Evolutionary conservation across 2,329 filamentous ascomycete genomes (phyloP).

Genomic region (Polytolypa hystricis): DNA sequence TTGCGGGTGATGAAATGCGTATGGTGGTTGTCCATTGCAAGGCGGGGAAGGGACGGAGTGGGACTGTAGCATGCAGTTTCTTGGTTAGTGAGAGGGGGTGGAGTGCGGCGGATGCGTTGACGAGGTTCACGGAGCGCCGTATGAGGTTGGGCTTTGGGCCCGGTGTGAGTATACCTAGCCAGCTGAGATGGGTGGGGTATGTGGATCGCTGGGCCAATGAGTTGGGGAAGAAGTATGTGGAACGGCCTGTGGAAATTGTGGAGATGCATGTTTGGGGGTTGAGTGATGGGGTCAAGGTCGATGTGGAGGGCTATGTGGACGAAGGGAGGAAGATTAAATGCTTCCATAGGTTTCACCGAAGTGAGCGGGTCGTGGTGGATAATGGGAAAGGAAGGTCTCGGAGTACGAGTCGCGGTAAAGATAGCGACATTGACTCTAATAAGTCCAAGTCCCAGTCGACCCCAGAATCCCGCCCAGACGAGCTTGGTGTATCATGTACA

Average conservation of each 20-base stretch:
- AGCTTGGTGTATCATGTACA: no score
- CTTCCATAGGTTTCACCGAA: slow-evolving; percentile 65
- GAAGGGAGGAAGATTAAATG: slow-evolving; percentile 76
- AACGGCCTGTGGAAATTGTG: slow-evolving; percentile 70
- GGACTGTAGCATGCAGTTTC: slow-evolving; percentile 78
- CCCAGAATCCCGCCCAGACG: slow-evolving; percentile 7
- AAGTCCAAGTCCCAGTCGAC: not conserved
- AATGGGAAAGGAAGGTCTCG: slow-evolving; percentile 31
- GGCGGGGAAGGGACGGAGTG: slow-evolving; percentile 87
- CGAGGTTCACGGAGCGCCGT: slow-evolving; percentile 64
- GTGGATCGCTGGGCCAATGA: slow-evolving; percentile 74
- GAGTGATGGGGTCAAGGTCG: slow-evolving; percentile 75
- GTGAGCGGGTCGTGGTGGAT: slow-evolving; percentile 58
- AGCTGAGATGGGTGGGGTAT: slow-evolving; percentile 77
- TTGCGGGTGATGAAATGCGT: slow-evolving; percentile 44
- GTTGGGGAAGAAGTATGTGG: slow-evolving; percentile 64
- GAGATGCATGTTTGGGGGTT: slow-evolving; percentile 88
- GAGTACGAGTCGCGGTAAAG: slow-evolving; percentile 18
- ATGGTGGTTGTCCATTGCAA: slow-evolving; percentile 95
- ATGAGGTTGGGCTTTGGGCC: slow-evolving; percentile 85
- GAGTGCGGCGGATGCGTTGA: slow-evolving; percentile 52
- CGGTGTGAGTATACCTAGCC: slow-evolving; percentile 87
- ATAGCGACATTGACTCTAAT: not conserved
- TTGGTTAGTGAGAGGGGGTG: slow-evolving; percentile 77
- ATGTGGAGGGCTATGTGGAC: slow-evolving; percentile 75